These are phyloP conservation scores for Suillus fuscotomentosus DNA, from an alignment of 768 basidiomycete species.

Conservation along the genomic window DNA sequence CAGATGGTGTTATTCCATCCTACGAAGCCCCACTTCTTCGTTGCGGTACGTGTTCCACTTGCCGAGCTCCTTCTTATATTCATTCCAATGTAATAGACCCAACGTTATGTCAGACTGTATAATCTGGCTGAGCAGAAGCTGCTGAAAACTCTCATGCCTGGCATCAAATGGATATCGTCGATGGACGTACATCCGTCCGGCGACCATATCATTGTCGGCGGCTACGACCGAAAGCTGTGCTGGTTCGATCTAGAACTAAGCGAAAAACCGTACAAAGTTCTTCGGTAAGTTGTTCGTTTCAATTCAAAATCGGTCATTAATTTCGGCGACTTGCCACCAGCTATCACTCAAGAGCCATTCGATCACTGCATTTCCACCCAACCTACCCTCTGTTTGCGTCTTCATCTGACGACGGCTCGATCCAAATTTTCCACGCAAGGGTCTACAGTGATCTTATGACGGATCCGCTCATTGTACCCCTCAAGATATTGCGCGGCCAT, in stretches of 20 bases:
- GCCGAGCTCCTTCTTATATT: slow-evolving; percentile 11
- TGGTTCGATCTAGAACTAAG: slow-evolving; percentile 99
- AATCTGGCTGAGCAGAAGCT: slow-evolving; percentile 93
- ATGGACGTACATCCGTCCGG: slow-evolving; percentile 97
- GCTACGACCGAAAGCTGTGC: slow-evolving; percentile 95
- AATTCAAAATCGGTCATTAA: slow-evolving; percentile 10
- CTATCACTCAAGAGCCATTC: slow-evolving; percentile 92
- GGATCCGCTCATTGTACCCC: slow-evolving; percentile 94
- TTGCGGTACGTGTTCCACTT: slow-evolving; percentile 66
- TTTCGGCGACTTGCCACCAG: slow-evolving; percentile 37
- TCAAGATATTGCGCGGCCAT: slow-evolving; percentile 96
- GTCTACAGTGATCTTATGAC: slow-evolving; percentile 96
- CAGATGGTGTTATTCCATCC: slow-evolving; percentile 97
- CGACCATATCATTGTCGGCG: slow-evolving; percentile 95
- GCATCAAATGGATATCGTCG: slow-evolving; percentile 95
- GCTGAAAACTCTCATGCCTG: slow-evolving; percentile 91
- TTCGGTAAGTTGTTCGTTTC: slow-evolving; percentile 55
- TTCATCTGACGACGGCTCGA: slow-evolving; percentile 94
- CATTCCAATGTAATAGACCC: slow-evolving; percentile 58
- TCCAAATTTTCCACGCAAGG: slow-evolving; percentile 95
- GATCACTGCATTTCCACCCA: slow-evolving; percentile 91
- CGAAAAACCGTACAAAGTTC: slow-evolving; percentile 94
- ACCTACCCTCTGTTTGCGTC: slow-evolving; percentile 95
- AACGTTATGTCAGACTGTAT: slow-evolving; percentile 94
- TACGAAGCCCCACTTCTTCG: slow-evolving; percentile 92